Base-by-base conservation (phyloP, 179 eudicot species). In the Corrigiola litoralis region DNA sequence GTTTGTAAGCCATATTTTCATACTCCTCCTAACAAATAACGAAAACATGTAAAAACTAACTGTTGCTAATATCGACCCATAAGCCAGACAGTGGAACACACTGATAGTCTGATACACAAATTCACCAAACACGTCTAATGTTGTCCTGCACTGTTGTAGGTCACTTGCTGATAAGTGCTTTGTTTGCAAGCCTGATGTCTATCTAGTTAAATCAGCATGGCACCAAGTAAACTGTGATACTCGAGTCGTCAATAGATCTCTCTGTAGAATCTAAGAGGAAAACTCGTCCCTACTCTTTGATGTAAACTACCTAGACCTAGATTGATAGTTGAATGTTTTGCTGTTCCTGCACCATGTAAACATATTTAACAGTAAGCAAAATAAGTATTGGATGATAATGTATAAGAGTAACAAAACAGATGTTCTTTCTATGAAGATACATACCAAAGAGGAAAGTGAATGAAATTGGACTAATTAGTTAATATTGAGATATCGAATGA, bases 341-440 rank as follows among this genome's bases (percentile, higher is more conserved):
- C 55, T 46, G 38, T 21, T 10, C 46, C 66, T 62, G 67, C 56
- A 63, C 5, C 21, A 33, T 9, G 34, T 56, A 21, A 20, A n/a
- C 42, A 54, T 10, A 54, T 16, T 17, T 18, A 0, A 34, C 20
- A 4, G 31, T 23, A 9, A 49, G 29, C n/a, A n/a, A n/a, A n/a
- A n/a, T n/a, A n/a, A n/a, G n/a, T n/a, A n/a, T n/a, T n/a, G n/a
- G n/a, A n/a, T n/a, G n/a, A n/a, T n/a, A n/a, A n/a, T n/a, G n/a
- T n/a, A n/a, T n/a, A n/a, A n/a, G n/a, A n/a, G n/a, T n/a, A n/a
- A n/a, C n/a, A n/a, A n/a, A n/a, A n/a, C n/a, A n/a, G n/a, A n/a
- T n/a, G n/a, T n/a, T n/a, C n/a, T n/a, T n/a, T n/a, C n/a, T n/a
- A n/a, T n/a, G n/a, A n/a, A n/a, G 0, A 4, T 17, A 3, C 25